Conservation (phyloP, 2,329 filamentous ascomycete species). For the Mycocentrospora acerina region DNA sequence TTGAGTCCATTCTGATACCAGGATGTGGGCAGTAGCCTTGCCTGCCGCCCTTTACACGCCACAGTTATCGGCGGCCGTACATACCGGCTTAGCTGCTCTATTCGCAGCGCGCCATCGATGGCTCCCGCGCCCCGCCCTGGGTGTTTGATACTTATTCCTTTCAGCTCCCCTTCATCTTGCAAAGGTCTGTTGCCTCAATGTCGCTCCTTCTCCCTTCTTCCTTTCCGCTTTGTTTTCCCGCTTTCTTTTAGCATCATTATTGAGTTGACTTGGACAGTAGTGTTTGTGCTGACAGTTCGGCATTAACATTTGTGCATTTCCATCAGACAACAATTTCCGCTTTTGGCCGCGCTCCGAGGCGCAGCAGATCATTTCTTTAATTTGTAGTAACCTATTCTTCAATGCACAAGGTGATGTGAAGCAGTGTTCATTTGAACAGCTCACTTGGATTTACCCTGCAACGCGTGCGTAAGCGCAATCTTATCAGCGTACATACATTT, state of each 20-base stretch:
- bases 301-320: too few species aligned
- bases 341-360: slow-evolving; percentile 1
- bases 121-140: slow-evolving; percentile 8
- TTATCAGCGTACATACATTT: slow-evolving; percentile 21
- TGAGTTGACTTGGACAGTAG: slow-evolving; percentile 1
- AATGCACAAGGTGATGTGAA: slow-evolving; percentile 17
- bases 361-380: slow-evolving; percentile 13
- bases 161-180: slow-evolving; percentile 18
- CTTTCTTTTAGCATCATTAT: slow-evolving; percentile 5
- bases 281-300: too few species aligned
- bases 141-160: slow-evolving; percentile 35
- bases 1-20: background rate
- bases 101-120: slow-evolving; percentile 10
- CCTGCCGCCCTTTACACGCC: too few species aligned
- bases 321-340: too few species aligned
- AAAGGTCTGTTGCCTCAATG: slow-evolving; percentile 24
- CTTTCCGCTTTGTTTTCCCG: slow-evolving; percentile 13
- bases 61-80: slow-evolving; percentile 8
- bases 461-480: slow-evolving; percentile 24
- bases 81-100: slow-evolving; percentile 7
- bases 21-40: too few species aligned
- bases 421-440: slow-evolving; percentile 10
- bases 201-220: slow-evolving; percentile 25
- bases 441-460: slow-evolving; percentile 24
- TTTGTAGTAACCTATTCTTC: slow-evolving; percentile 15